phyloP scores from a whole-genome alignment of 1,139 yeast species.

The Yamadazyma membranifaciens region DNA sequence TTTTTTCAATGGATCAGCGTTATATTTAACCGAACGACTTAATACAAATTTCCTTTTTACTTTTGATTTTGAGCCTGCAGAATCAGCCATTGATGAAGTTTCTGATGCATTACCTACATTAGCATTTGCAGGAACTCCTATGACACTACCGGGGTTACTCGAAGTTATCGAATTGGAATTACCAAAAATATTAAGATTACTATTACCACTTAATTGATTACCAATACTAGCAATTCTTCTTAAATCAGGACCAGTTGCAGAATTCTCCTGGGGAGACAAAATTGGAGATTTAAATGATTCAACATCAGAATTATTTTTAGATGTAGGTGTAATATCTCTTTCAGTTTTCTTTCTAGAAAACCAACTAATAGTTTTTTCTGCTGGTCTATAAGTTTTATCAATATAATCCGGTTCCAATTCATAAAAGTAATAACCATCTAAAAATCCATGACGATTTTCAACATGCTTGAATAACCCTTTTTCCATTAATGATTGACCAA shows the following conservation, averaged over 20 bases:
- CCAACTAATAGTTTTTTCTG: slow-evolving; percentile 26
- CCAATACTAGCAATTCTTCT: slow-evolving; percentile 23
- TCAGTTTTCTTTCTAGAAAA: slow-evolving; percentile 28
- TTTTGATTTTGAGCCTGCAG: slow-evolving; percentile 22
- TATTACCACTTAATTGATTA: slow-evolving; percentile 12
- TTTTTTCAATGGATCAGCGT: slow-evolving; percentile 70
- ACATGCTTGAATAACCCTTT: slow-evolving; percentile 76
- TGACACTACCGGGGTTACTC: background rate
- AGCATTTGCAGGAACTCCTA: background rate
- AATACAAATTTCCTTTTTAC: slow-evolving; percentile 35
- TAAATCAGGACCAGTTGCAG: slow-evolving; percentile 17
- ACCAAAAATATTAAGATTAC: background rate
- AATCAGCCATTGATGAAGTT: slow-evolving; percentile 33
- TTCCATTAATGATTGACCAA: slow-evolving; percentile 75
- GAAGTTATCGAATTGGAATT: background rate
- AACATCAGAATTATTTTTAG: slow-evolving; percentile 28
- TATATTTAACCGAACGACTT: slow-evolving; percentile 62
- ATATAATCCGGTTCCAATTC: slow-evolving; percentile 61
- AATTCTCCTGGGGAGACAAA: slow-evolving; percentile 18
- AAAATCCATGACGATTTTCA: slow-evolving; percentile 74
- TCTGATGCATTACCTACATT: slow-evolving; percentile 23
- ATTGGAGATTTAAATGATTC: slow-evolving; percentile 29
- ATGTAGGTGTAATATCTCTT: slow-evolving; percentile 15
- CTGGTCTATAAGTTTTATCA: slow-evolving; percentile 27
- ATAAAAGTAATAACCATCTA: slow-evolving; percentile 93